These are phyloP conservation scores for Fusarium sulawesiense DNA, from an alignment of 2,329 filamentous ascomycete genomes.

Conservation along the genomic window DNA sequence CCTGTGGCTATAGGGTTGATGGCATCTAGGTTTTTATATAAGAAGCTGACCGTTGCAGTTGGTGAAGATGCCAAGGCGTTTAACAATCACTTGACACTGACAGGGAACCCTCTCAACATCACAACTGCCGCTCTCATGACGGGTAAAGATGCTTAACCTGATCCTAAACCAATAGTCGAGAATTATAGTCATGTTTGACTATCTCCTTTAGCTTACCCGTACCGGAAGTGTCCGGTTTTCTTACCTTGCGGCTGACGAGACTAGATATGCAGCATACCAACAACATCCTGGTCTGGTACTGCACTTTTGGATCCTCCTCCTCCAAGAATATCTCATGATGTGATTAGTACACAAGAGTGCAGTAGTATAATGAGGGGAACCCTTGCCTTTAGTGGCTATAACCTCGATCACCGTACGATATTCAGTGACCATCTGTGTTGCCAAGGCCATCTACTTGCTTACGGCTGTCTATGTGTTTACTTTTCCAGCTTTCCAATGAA, in stretches of 20 bases:
- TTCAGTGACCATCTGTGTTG: conserved; percentile 7
- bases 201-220: conserved; percentile 5
- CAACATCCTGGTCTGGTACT: neutral
- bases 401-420: conserved; percentile 9
- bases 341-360: neutral
- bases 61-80: neutral
- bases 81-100: conserved; percentile 12
- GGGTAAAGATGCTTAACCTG: neutral
- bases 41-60: neutral
- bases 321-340: conserved; percentile 10
- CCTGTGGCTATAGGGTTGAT: conserved; percentile 3
- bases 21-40: neutral
- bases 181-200: neutral
- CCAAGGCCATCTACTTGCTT: conserved; percentile 26
- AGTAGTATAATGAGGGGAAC: conserved; percentile 25
- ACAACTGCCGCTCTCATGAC: neutral
- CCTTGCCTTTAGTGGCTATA: conserved; percentile 25
- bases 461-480: conserved; percentile 9
- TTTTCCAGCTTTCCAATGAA: conserved; percentile 6
- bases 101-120: neutral
- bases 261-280: conserved; percentile 12
- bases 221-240: neutral
- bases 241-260: conserved; percentile 13
- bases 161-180: neutral
- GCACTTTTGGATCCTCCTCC: neutral